These are phyloP conservation scores for Anisodus acutangulus DNA, from an alignment of 257 asterid genomes.

Conservation along the genomic window DNA sequence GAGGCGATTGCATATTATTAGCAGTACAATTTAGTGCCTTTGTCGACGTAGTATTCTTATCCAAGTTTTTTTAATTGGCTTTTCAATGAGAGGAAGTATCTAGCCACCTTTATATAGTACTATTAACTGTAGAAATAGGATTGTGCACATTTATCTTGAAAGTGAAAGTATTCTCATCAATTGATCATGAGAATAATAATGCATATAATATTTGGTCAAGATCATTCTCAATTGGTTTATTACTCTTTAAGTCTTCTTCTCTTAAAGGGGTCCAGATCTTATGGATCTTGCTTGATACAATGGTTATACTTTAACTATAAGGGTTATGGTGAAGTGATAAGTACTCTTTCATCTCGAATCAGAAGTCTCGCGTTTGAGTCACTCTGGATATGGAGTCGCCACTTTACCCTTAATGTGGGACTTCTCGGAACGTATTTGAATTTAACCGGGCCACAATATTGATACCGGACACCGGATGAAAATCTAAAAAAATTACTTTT, in stretches of 20 bases:
- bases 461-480: too few relatives aligned
- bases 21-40: neutral
- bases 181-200: neutral
- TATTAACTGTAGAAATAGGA: slow-evolving; percentile 1
- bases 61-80: neutral
- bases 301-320: neutral
- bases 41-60: slow-evolving; percentile 14
- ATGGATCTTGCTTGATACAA: slow-evolving; percentile 24
- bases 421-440: too few relatives aligned
- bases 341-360: too few relatives aligned
- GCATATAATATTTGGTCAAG: neutral
- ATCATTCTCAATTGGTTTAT: slow-evolving; percentile 18
- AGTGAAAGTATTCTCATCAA: too few relatives aligned
- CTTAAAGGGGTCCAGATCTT: slow-evolving; percentile 6
- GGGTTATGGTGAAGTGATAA: too few relatives aligned
- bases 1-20: neutral
- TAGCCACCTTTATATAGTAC: slow-evolving; percentile 17
- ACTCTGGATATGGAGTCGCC: too few relatives aligned
- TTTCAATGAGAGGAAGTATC: neutral
- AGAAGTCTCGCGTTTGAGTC: too few relatives aligned
- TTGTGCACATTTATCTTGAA: neutral
- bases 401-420: too few relatives aligned
- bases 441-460: too few relatives aligned
- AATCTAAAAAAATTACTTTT: neutral
- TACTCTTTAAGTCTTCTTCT: neutral